Conservation (phyloP, 768 basidiomycete genomes). For the Trametes cinnabarina region DNA sequence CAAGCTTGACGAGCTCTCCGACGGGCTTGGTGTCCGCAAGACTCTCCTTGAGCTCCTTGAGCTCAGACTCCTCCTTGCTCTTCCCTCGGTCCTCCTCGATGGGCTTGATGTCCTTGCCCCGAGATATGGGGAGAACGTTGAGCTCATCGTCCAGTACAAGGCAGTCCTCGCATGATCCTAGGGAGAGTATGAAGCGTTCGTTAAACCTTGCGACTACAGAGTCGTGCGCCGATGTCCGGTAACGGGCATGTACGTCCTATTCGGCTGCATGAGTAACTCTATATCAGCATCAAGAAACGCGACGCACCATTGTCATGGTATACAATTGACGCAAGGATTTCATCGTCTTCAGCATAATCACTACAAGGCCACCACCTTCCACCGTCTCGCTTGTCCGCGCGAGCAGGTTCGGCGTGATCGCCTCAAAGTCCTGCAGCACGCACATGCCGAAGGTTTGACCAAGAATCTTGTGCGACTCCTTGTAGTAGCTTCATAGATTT, state of each 20-base stretch:
- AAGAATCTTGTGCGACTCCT: conserved; percentile 94
- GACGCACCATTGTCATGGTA: conserved; percentile 73
- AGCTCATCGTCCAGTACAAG: conserved; percentile 96
- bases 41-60: conserved; percentile 75
- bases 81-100: conserved; percentile 50
- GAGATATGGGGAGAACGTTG: conserved; percentile 94
- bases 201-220: conserved; percentile 93
- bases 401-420: conserved; percentile 94
- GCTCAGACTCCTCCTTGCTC: conserved; percentile 57
- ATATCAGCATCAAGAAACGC: not conserved
- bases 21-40: conserved; percentile 82
- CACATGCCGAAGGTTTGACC: conserved; percentile 99
- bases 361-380: conserved; percentile 89
- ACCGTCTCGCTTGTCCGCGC: conserved; percentile 98
- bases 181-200: conserved; percentile 96
- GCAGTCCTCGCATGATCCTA: conserved; percentile 90
- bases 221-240: conserved; percentile 88
- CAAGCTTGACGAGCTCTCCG: conserved; percentile 84
- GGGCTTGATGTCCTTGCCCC: conserved; percentile 86
- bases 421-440: conserved; percentile 96
- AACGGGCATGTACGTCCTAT: conserved; percentile 97
- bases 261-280: not conserved
- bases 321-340: conserved; percentile 87
- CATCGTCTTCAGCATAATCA: conserved; percentile 93
- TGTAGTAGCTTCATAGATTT: conserved; percentile 96